Base-by-base conservation (phyloP, 2,329 filamentous ascomycete genomes). In the Trichoderma sp. region DNA sequence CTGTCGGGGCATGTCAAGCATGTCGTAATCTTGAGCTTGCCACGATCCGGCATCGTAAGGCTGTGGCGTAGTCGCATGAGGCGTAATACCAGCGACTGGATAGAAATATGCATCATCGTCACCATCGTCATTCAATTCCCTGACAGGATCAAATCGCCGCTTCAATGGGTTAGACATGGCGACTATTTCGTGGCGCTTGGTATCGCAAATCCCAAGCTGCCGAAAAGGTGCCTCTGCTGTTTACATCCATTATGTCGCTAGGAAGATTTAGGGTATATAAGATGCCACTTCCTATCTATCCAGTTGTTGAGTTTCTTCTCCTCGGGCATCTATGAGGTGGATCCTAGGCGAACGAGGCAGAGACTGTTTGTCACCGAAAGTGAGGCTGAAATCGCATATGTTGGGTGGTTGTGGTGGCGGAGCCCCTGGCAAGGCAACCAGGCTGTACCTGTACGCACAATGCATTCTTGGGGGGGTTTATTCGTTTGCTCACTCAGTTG, bases 91-190 rank as follows among this genome's bases (percentile, higher is more conserved):
- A 14, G 58, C 18, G 11, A 14, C 43, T 24, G 18, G 7, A 16
- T 14, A 43, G 1, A 18, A 39, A 7, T 13, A 2, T 4, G 43
- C 51, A 56, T 43, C 34, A 16, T 32, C 18, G n/a, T 43, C 18
- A 4, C 43, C 61, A 65, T 55, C 34, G 21, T 32, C 26, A 28
- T 43, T 24, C 3, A 65, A 30, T 7, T 65, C 51, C 16, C 51
- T 55, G 4, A 55, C 26, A 5, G 61, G 61, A 16, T 65, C 61
- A 24, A 65, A 65, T 2, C 24, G 49, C 16, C 61, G 61, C 49
- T 65, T 65, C 51, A 46, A 24, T 10, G 49, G 49, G 16, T 65
- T 65, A 16, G 61, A 65, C 61, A 65, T 65, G 30, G 61, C 16
- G 16, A 8, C 30, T 16, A 10, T 8, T 7, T 6, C 14, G 13